phyloP scores from a whole-genome alignment of 78 protist genomes.

The Pigoraptor vietnamica region DNA sequence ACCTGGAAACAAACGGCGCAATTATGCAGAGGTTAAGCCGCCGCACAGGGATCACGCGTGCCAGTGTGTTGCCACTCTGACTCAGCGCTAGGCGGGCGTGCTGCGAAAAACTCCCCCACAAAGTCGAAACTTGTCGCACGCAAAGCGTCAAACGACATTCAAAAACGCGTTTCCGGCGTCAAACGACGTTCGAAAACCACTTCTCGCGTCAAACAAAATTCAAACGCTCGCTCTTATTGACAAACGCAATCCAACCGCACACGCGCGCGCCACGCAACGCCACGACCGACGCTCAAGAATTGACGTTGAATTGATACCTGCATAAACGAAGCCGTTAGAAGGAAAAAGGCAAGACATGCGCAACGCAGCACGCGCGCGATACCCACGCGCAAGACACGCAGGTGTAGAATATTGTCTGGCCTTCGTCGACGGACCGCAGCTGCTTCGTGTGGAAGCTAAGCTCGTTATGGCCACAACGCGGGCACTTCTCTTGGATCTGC shows the following conservation, averaged over 20 bases:
- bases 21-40: no score
- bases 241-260: background rate
- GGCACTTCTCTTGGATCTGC: background rate
- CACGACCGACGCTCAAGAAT: background rate
- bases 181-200: no score
- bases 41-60: no score
- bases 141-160: no score
- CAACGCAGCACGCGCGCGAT: no score
- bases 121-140: no score
- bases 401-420: background rate
- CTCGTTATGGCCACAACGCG: background rate
- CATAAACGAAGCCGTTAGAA: background rate
- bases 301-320: background rate
- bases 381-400: background rate
- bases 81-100: no score
- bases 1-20: no score
- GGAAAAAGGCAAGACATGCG: background rate
- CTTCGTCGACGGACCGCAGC: background rate
- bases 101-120: no score
- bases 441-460: background rate
- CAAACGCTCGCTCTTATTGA: background rate
- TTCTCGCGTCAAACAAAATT: no score
- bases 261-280: background rate
- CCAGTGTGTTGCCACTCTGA: no score
- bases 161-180: no score